Evolutionary conservation across 768 basidiomycete genomes (phyloP).

Genomic region (Holtermanniella nyarrowii): DNA sequence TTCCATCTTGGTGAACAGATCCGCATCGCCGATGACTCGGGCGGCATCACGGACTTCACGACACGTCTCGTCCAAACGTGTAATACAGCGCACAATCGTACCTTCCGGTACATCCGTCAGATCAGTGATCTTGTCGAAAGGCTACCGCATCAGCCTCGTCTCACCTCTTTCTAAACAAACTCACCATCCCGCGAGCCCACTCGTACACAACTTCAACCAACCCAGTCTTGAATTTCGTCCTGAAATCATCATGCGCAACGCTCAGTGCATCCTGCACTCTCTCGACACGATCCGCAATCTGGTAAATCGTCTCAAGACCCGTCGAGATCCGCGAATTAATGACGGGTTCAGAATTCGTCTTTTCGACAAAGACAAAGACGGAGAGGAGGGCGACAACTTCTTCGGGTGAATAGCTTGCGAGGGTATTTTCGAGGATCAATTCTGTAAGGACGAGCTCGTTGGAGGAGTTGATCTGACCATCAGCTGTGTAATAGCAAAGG

Average conservation of each 20-base stretch:
- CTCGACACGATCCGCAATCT: constrained; percentile 67
- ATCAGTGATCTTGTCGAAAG: constrained; percentile 85
- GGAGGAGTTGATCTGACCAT: constrained; percentile 83
- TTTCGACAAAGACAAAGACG: constrained; percentile 97
- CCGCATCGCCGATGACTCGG: constrained; percentile 90
- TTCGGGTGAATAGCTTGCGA: constrained; percentile 81
- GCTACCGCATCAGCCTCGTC: constrained; percentile 46
- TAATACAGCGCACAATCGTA: constrained; percentile 92
- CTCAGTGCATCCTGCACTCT: constrained; percentile 69
- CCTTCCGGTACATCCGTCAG: constrained; percentile 94
- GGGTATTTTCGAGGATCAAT: constrained; percentile 87
- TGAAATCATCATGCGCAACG: constrained; percentile 68
- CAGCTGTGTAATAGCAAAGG: not conserved
- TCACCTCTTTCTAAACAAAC: constrained; percentile 20
- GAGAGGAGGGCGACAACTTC: constrained; percentile 94
- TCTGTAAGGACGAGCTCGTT: constrained; percentile 94
- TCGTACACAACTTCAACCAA: constrained; percentile 95
- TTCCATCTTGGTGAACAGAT: constrained; percentile 96
- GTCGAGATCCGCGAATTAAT: constrained; percentile 68
- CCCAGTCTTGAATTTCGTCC: constrained; percentile 73
- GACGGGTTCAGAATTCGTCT: constrained; percentile 77
- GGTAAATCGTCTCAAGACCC: constrained; percentile 66
- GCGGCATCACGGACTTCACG: constrained; percentile 94
- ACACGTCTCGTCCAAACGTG: constrained; percentile 90
- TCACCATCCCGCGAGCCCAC: constrained; percentile 97